Conservation (phyloP, 768 basidiomycete species). For the Pisolithus microcarpus region DNA sequence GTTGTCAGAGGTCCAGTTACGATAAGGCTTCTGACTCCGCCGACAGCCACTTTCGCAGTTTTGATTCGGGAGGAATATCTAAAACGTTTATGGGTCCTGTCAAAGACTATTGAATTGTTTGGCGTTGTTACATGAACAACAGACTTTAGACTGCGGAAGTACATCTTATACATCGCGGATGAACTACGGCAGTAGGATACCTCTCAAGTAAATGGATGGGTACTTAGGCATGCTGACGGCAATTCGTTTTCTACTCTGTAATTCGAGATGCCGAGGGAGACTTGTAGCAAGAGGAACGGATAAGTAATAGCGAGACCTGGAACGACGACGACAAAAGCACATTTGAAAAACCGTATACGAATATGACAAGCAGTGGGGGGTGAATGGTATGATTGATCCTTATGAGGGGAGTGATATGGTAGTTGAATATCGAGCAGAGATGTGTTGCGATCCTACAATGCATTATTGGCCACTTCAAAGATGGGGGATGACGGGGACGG, state of each 20-base stretch:
- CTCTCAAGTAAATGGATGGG: not conserved
- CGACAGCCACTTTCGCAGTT: no score
- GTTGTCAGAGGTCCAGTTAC: no score
- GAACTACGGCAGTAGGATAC: no score
- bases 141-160: no score
- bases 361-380: slow-evolving; percentile 5
- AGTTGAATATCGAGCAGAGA: slow-evolving; percentile 13
- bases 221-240: slow-evolving; percentile 9
- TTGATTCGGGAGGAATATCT: no score
- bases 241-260: slow-evolving; percentile 18
- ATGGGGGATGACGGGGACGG: not conserved
- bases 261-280: slow-evolving; percentile 24
- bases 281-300: slow-evolving; percentile 23
- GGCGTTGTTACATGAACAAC: no score
- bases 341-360: slow-evolving; percentile 15
- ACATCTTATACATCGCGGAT: no score
- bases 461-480: not conserved
- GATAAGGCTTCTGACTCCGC: no score
- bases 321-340: slow-evolving; percentile 18
- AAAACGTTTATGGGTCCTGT: no score
- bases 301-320: slow-evolving; percentile 23
- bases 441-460: not conserved
- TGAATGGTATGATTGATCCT: slow-evolving; percentile 11
- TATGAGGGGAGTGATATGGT: slow-evolving; percentile 17
- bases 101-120: no score